These are phyloP conservation scores for Dimargaris xerosporica DNA, from an alignment of 192 early-diverging fungal species.

Conservation along the genomic window DNA sequence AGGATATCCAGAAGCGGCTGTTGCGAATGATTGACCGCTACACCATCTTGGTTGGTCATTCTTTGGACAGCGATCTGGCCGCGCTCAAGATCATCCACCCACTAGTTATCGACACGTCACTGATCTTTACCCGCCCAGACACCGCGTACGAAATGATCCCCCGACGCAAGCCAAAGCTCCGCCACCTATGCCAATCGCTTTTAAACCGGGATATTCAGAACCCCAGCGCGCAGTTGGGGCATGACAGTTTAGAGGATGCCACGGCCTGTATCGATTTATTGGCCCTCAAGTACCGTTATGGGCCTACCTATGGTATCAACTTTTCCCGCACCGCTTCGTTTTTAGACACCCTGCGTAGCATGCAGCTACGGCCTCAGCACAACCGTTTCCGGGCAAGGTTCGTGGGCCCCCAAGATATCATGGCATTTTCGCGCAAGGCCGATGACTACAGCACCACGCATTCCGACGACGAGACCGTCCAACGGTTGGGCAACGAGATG, in stretches of 20 bases:
- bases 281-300: slow-evolving; percentile 32
- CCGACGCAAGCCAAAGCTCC: slow-evolving; percentile 33
- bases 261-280: slow-evolving; percentile 44
- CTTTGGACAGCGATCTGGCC: slow-evolving; percentile 51
- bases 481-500: too few species aligned
- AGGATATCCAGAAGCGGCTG: slow-evolving; percentile 30
- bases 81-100: slow-evolving; percentile 42
- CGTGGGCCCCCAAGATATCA: too few species aligned
- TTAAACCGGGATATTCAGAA: slow-evolving; percentile 41
- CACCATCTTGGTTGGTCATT: slow-evolving; percentile 36
- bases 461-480: too few species aligned
- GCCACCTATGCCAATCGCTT: slow-evolving; percentile 30
- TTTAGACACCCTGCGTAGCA: too few species aligned
- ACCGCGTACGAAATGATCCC: slow-evolving; percentile 10
- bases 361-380: too few species aligned
- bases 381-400: too few species aligned
- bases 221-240: slow-evolving; percentile 26
- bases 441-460: too few species aligned
- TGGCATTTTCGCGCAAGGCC: too few species aligned
- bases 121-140: slow-evolving; percentile 36
- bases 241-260: slow-evolving; percentile 59
- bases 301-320: slow-evolving; percentile 19
- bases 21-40: slow-evolving; percentile 25
- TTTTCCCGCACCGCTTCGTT: too few species aligned
- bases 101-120: slow-evolving; percentile 45